Conservation (phyloP, 306 rosid genomes). For the Vigna radiata region DNA sequence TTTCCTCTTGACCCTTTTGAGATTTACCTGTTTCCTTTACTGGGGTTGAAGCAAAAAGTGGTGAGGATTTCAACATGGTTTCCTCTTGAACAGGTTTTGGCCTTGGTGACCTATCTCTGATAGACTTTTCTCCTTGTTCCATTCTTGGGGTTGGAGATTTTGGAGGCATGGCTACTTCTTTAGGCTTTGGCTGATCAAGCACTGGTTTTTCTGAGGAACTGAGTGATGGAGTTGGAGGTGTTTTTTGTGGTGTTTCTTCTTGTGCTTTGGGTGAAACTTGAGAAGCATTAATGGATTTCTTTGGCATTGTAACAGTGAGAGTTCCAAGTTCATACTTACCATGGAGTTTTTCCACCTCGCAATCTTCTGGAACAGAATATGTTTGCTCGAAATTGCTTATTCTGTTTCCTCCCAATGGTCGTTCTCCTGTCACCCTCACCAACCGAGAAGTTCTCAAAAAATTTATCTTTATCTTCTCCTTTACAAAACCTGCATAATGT, state of each 20-base stretch:
- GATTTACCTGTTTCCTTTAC: constrained; percentile 6
- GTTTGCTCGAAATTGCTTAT: constrained; percentile 54
- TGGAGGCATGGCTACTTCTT: constrained; percentile 35
- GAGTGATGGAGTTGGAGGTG: not conserved
- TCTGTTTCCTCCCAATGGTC: constrained; percentile 46
- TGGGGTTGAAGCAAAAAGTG: not conserved
- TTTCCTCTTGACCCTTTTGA: constrained; percentile 42
- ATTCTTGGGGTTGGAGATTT: constrained; percentile 28
- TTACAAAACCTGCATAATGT: constrained; percentile 51
- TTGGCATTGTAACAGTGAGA: constrained; percentile 64
- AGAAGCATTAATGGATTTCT: constrained; percentile 29
- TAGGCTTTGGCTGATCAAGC: constrained; percentile 1
- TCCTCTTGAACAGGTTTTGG: constrained; percentile 35
- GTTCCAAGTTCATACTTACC: constrained; percentile 47
- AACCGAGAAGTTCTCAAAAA: not conserved
- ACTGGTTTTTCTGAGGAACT: constrained; percentile 26
- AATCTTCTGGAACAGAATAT: constrained; percentile 48
- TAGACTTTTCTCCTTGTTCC: constrained; percentile 4
- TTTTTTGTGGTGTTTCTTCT: constrained; percentile 31
- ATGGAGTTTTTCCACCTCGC: constrained; percentile 41
- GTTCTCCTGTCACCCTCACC: constrained; percentile 51
- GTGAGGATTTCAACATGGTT: constrained; percentile 12
- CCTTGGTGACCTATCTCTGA: constrained; percentile 15
- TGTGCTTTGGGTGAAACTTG: constrained; percentile 19
- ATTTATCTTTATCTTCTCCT: constrained; percentile 54